Evolutionary conservation across 768 basidiomycete genomes (phyloP).

Genomic region (Agrocybe praecox): DNA sequence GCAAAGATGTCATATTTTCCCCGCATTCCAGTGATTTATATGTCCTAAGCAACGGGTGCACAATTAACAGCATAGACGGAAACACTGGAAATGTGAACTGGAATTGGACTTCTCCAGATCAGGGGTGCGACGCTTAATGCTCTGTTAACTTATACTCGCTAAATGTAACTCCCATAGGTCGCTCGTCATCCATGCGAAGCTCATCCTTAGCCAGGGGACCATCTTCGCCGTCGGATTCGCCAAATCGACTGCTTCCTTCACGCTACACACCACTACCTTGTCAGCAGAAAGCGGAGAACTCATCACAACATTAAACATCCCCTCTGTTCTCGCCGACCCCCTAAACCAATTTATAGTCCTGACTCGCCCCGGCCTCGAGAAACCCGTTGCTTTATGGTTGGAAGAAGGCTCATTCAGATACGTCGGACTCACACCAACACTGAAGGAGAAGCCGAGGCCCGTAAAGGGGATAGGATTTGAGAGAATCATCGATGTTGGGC

Average conservation of each 20-base stretch:
- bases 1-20: constrained; percentile 50
- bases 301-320: constrained; percentile 50
- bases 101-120: constrained; percentile 73
- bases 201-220: constrained; percentile 53
- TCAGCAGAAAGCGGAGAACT: constrained; percentile 55
- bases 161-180: constrained; percentile 43
- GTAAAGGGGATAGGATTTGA: constrained; percentile 49
- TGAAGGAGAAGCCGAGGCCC: constrained; percentile 48
- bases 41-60: constrained; percentile 62
- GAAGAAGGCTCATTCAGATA: constrained; percentile 54
- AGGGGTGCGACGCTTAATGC: constrained; percentile 50
- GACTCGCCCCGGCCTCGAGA: constrained; percentile 13
- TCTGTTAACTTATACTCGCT: neutral
- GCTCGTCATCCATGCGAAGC: constrained; percentile 61
- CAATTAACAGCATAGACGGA: constrained; percentile 52
- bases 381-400: constrained; percentile 51
- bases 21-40: constrained; percentile 40
- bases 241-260: constrained; percentile 54
- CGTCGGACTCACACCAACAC: constrained; percentile 50
- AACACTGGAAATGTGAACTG: constrained; percentile 60
- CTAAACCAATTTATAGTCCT: constrained; percentile 32
- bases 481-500: constrained; percentile 61
- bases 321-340: constrained; percentile 46
- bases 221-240: constrained; percentile 62
- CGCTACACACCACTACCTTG: constrained; percentile 68